These are phyloP conservation scores for Cryphonectria radicalis DNA, from an alignment of 2,329 filamentous ascomycete species.

Conservation along the genomic window DNA sequence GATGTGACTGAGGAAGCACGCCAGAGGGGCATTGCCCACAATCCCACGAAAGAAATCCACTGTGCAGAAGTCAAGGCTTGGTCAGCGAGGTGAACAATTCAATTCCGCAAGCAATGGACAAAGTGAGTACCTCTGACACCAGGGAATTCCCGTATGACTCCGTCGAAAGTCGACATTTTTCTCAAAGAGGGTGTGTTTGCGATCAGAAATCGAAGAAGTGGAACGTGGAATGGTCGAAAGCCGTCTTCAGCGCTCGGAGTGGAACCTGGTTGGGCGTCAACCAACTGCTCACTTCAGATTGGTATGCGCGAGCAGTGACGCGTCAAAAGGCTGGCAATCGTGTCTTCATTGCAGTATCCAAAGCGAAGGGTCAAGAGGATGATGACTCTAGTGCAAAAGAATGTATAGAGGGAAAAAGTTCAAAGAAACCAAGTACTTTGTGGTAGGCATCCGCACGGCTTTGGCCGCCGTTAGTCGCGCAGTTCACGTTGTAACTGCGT, in stretches of 20 bases:
- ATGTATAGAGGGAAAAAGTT: background rate
- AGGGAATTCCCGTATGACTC: slow-evolving; percentile 75
- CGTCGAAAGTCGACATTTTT: slow-evolving; percentile 78
- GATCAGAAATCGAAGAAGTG: background rate
- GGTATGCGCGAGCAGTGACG: background rate
- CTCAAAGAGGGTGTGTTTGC: background rate
- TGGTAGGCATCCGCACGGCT: background rate
- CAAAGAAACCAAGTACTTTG: background rate
- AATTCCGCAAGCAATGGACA: background rate
- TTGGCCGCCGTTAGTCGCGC: background rate
- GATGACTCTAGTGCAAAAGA: background rate
- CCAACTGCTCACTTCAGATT: background rate
- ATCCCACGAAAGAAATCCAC: slow-evolving; percentile 80
- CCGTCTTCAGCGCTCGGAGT: background rate
- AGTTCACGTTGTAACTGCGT: background rate
- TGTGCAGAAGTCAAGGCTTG: slow-evolving; percentile 38
- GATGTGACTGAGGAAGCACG: slow-evolving; percentile 89
- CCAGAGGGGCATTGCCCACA: slow-evolving; percentile 62
- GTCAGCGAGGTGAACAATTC: background rate
- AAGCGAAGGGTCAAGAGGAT: background rate
- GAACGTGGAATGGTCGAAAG: background rate
- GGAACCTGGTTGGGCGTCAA: background rate
- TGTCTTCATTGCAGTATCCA: background rate
- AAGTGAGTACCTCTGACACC: slow-evolving; percentile 64
- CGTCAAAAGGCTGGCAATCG: background rate